phyloP scores from a whole-genome alignment of 495 filamentous ascomycete genomes.

The Filosporella fistucella region DNA sequence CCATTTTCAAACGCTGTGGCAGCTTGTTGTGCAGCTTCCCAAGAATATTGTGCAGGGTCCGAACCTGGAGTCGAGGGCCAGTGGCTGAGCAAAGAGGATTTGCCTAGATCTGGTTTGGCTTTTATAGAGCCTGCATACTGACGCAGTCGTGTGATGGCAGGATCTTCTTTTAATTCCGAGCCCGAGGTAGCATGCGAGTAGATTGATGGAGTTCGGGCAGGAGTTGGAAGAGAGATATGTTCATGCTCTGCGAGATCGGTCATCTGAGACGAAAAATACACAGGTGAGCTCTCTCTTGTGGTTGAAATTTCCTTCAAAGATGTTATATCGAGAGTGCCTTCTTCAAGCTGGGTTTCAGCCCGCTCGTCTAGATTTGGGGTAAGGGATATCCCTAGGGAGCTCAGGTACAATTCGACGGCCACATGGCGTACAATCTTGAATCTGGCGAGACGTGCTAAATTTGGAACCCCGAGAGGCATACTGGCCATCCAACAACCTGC shows the following conservation, averaged over 20 bases:
- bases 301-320: background rate
- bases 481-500: constrained; percentile 17
- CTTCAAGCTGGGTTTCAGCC: background rate
- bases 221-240: constrained; percentile 10
- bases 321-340: background rate
- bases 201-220: constrained; percentile 15
- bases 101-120: constrained; percentile 12
- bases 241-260: background rate
- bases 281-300: constrained; percentile 10
- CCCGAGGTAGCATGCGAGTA: constrained; percentile 15
- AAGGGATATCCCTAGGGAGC: constrained; percentile 17
- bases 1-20: constrained; percentile 2
- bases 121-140: constrained; percentile 20
- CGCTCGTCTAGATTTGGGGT: background rate
- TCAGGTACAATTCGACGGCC: constrained; percentile 21
- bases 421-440: constrained; percentile 21
- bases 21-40: constrained; percentile 3
- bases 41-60: constrained; percentile 20
- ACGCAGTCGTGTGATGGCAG: constrained; percentile 19
- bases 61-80: constrained; percentile 20
- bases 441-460: constrained; percentile 14
- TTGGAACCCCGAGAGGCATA: constrained; percentile 14
- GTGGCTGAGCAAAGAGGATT: constrained; percentile 13
- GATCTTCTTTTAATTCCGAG: constrained; percentile 16
- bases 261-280: constrained; percentile 8